Conservation (phyloP, 345 rosid genomes). For the Balakata baccata region DNA sequence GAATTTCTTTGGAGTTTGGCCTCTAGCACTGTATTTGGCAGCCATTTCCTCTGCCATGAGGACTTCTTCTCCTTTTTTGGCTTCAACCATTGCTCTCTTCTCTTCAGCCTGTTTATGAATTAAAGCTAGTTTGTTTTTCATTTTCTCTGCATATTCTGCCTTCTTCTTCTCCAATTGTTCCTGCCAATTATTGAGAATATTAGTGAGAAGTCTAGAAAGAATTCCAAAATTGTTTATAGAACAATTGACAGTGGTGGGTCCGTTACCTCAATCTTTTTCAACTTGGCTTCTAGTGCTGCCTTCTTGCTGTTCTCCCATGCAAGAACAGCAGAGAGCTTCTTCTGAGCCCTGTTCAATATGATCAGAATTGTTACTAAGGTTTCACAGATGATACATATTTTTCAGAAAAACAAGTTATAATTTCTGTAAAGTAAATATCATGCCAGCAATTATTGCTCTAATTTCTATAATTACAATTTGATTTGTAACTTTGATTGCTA, state of each 20-base stretch:
- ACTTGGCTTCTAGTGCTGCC: conserved; percentile 68
- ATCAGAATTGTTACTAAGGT: background rate
- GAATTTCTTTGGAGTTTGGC: conserved; percentile 62
- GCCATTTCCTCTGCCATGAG: conserved; percentile 85
- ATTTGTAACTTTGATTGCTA: too few species aligned
- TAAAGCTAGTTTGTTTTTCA: conserved; percentile 72
- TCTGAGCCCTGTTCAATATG: conserved; percentile 63
- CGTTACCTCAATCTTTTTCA: conserved; percentile 69
- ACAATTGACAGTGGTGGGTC: background rate
- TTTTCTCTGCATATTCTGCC: conserved; percentile 74
- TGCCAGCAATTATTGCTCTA: too few species aligned
- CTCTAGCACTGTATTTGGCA: conserved; percentile 81
- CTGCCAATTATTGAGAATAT: conserved; percentile 32
- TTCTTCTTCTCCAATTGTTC: conserved; percentile 79
- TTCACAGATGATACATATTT: too few species aligned
- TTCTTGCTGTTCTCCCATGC: conserved; percentile 93
- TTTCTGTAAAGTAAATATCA: too few species aligned
- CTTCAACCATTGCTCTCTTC: conserved; percentile 76
- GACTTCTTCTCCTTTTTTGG: conserved; percentile 67
- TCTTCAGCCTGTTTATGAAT: conserved; percentile 82
- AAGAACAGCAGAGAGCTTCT: conserved; percentile 54
- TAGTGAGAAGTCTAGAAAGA: too few species aligned
- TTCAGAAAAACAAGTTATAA: too few species aligned
- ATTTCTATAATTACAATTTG: too few species aligned
- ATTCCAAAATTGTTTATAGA: background rate